Evolutionary conservation across 2,329 filamentous ascomycete genomes (phyloP).

Genomic region (Pseudogymnoascus sp.): DNA sequence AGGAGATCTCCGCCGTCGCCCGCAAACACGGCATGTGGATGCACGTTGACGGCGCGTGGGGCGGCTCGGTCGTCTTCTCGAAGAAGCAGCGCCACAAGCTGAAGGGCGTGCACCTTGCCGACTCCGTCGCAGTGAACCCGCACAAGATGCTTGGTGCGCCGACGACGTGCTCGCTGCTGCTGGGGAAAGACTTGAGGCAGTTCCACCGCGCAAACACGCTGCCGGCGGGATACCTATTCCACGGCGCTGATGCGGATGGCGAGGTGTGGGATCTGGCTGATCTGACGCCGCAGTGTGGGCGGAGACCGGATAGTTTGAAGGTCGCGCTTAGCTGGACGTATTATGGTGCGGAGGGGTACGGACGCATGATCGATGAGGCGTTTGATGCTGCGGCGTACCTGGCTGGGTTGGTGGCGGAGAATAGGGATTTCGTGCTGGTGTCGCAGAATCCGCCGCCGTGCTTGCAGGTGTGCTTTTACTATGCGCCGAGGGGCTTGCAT

Average conservation of each 20-base stretch:
- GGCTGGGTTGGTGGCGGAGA: slow-evolving; percentile 46
- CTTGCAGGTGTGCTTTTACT: slow-evolving; percentile 93
- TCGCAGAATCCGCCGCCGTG: slow-evolving; percentile 73
- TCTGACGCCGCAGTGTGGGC: slow-evolving; percentile 85
- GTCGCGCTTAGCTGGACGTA: slow-evolving; percentile 84
- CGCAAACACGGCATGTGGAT: slow-evolving; percentile 70
- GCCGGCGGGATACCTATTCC: slow-evolving; percentile 78
- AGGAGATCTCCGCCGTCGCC: slow-evolving; percentile 61
- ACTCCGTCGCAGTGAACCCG: slow-evolving; percentile 81
- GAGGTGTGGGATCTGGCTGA: slow-evolving; percentile 87
- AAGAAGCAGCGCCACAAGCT: slow-evolving; percentile 55
- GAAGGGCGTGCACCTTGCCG: slow-evolving; percentile 60
- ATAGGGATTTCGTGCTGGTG: slow-evolving; percentile 59
- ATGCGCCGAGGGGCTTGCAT: slow-evolving; percentile 50
- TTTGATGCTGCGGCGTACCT: slow-evolving; percentile 65
- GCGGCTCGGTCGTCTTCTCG: slow-evolving; percentile 74
- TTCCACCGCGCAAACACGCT: slow-evolving; percentile 83
- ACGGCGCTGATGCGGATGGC: slow-evolving; percentile 45
- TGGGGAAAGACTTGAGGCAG: slow-evolving; percentile 63
- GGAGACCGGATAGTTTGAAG: slow-evolving; percentile 77
- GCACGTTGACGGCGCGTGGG: slow-evolving; percentile 90
- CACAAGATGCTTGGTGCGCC: slow-evolving; percentile 97
- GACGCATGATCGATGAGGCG: slow-evolving; percentile 58
- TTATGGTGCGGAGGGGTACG: slow-evolving; percentile 71
- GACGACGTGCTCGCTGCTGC: slow-evolving; percentile 80